phyloP scores from a whole-genome alignment of 208 protist species.

The Crithidia bombi region DNA sequence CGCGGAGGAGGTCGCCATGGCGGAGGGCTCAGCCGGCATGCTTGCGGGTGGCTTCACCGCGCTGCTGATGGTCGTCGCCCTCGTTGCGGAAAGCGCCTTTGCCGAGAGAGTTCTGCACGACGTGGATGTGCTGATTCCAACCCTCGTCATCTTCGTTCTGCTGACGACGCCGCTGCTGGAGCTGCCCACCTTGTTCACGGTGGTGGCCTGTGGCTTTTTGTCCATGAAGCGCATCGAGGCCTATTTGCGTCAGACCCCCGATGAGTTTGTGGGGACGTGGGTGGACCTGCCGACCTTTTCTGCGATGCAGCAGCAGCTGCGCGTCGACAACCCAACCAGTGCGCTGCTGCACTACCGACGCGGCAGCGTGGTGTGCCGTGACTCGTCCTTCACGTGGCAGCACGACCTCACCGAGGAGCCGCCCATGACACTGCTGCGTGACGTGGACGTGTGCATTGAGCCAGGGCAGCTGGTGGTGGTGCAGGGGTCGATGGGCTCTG shows the following conservation, averaged over 20 bases:
- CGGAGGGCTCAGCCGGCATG: constrained; percentile 36
- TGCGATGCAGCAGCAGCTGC: constrained; percentile 40
- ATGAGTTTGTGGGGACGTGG: constrained; percentile 72
- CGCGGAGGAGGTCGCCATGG: constrained; percentile 40
- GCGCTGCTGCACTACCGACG: constrained; percentile 43
- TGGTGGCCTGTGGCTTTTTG: constrained; percentile 57
- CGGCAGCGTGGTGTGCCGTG: constrained; percentile 62
- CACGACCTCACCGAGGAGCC: constrained; percentile 57
- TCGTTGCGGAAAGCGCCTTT: constrained; percentile 28
- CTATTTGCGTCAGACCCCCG: constrained; percentile 63
- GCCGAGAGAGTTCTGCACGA: constrained; percentile 10
- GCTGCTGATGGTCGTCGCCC: constrained; percentile 35
- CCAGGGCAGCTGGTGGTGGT: constrained; percentile 76
- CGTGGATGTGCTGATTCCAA: constrained; percentile 38
- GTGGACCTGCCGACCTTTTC: constrained; percentile 47
- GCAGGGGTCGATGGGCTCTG: constrained; percentile 78
- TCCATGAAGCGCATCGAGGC: constrained; percentile 67
- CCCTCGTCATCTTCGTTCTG: constrained; percentile 46
- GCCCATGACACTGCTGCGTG: constrained; percentile 42
- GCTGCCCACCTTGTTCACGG: constrained; percentile 49
- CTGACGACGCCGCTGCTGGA: constrained; percentile 55
- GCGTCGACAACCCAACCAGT: constrained; percentile 23
- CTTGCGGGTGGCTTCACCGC: constrained; percentile 32
- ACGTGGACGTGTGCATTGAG: constrained; percentile 64
- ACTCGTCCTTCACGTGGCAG: constrained; percentile 79